phyloP scores from a whole-genome alignment of 768 basidiomycete species.

The Mycena amicta region DNA sequence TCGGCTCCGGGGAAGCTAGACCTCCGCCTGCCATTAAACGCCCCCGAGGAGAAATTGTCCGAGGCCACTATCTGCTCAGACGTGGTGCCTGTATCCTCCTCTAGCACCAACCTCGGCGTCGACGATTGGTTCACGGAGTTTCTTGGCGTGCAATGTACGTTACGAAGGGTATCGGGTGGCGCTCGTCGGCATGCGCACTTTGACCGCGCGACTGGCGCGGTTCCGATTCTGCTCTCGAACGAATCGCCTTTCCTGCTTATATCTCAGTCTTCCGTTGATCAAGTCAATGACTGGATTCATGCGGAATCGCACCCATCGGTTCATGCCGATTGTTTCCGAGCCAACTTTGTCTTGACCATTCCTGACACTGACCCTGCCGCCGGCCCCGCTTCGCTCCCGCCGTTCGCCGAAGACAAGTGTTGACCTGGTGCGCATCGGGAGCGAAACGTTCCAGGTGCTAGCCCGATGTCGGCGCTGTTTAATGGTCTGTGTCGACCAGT shows the following conservation, averaged over 20 bases:
- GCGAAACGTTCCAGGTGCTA: slow-evolving; percentile 23
- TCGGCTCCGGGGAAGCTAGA: slow-evolving; percentile 16
- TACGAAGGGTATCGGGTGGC: slow-evolving; percentile 10
- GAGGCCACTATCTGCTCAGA: slow-evolving; percentile 19
- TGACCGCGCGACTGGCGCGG: slow-evolving; percentile 14
- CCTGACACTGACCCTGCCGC: background rate
- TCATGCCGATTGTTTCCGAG: slow-evolving; percentile 21
- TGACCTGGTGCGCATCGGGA: slow-evolving; percentile 21
- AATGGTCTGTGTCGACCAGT: slow-evolving; percentile 24
- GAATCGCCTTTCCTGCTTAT: slow-evolving; percentile 25
- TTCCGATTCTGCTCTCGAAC: slow-evolving; percentile 24
- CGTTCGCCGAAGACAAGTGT: slow-evolving; percentile 21
- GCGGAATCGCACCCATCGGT: background rate
- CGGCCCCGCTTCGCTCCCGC: slow-evolving; percentile 5
- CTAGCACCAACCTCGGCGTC: background rate
- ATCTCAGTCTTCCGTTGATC: slow-evolving; percentile 20
- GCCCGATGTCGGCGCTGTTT: slow-evolving; percentile 24
- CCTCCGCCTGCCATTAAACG: slow-evolving; percentile 11
- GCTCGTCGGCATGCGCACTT: slow-evolving; percentile 21
- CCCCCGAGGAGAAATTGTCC: background rate
- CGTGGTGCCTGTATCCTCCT: slow-evolving; percentile 12
- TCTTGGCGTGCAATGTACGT: slow-evolving; percentile 16
- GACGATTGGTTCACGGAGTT: slow-evolving; percentile 22
- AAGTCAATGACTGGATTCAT: slow-evolving; percentile 20
- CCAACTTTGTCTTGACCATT: slow-evolving; percentile 17